These are phyloP conservation scores for Kazachstania sp. DNA, from an alignment of 1,139 yeast species.

Conservation along the genomic window DNA sequence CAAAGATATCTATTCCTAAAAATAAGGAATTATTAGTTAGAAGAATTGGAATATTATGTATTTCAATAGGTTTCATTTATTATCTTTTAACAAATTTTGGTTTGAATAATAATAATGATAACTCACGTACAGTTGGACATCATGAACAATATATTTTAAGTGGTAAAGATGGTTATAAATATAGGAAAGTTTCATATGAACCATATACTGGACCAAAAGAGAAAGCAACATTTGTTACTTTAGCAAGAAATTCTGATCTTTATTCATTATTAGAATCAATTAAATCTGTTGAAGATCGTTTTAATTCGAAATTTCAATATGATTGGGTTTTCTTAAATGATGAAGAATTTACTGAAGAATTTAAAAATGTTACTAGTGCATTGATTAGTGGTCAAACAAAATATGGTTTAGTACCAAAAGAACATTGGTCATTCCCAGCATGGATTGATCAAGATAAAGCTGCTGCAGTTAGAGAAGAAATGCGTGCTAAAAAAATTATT, in stretches of 20 bases:
- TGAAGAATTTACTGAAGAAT: slow-evolving; percentile 40
- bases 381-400: slow-evolving; percentile 39
- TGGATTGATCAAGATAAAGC: slow-evolving; percentile 55
- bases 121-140: neutral
- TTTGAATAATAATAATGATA: neutral
- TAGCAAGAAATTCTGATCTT: slow-evolving; percentile 65
- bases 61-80: slow-evolving; percentile 6
- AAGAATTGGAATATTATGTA: slow-evolving; percentile 7
- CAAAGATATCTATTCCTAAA: slow-evolving; percentile 3
- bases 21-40: slow-evolving; percentile 9
- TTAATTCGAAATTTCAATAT: slow-evolving; percentile 55
- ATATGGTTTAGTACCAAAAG: slow-evolving; percentile 41
- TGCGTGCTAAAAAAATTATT: slow-evolving; percentile 42
- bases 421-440: slow-evolving; percentile 48
- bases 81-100: slow-evolving; percentile 6
- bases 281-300: slow-evolving; percentile 59
- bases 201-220: slow-evolving; percentile 30
- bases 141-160: neutral
- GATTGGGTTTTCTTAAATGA: slow-evolving; percentile 78
- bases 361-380: slow-evolving; percentile 31
- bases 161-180: slow-evolving; percentile 16
- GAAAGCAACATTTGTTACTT: slow-evolving; percentile 64
- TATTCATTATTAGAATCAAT: slow-evolving; percentile 52
- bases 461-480: slow-evolving; percentile 41
- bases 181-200: slow-evolving; percentile 12